Base-by-base conservation (phyloP, 1,139 yeast species). In the Ashbya aceris region DNA sequence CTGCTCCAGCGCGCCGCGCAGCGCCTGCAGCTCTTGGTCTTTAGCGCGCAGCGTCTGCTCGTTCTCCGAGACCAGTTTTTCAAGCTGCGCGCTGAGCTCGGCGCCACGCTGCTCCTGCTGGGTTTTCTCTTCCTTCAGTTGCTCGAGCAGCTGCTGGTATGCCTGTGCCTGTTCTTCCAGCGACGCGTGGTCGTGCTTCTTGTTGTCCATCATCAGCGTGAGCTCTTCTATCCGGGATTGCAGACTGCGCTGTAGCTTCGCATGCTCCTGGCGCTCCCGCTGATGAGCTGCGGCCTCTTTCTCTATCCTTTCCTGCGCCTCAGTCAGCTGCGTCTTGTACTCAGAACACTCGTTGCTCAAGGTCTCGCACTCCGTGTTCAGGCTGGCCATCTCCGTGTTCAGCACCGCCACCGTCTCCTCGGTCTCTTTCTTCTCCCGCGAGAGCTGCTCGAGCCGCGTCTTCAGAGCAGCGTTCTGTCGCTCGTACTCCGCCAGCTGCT, bases 281-380 rank as follows among this genome's bases (percentile, higher is more conserved):
- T 42, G 44, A 17, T 53, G 47, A 47, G 14, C 50, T 38, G 31
- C 61, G 40, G 41, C 43, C 17, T 38, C 45, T 11, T 42, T 45
- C 42, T 56, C 57, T 2, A 60, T 41, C 40, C 57, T 48, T 4
- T 43, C 45, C 33, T 55, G 55, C 36, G 54, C 40, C 23, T 43
- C 50, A 30, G 51, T 58, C 27, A 52, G 43, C 36, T 44, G 39
- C 5, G 38, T 34, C 36, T 51, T 53, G 30, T 56, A 45, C 13
- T 47, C 41, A 11, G 43, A 29, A 14, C 49, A 64, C 28, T 78
- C 75, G 35, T 61, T 66, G 14, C 79, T 73, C 36, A 83, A 61
- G 39, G 74, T 65, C 47, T 82, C 89, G 54, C 85, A 77, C 56
- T 85, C 95, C 32, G 67, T 67, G 50, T 80, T 83, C 45, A 83